Conservation (phyloP, 768 basidiomycete species). For the Mycena pura region DNA sequence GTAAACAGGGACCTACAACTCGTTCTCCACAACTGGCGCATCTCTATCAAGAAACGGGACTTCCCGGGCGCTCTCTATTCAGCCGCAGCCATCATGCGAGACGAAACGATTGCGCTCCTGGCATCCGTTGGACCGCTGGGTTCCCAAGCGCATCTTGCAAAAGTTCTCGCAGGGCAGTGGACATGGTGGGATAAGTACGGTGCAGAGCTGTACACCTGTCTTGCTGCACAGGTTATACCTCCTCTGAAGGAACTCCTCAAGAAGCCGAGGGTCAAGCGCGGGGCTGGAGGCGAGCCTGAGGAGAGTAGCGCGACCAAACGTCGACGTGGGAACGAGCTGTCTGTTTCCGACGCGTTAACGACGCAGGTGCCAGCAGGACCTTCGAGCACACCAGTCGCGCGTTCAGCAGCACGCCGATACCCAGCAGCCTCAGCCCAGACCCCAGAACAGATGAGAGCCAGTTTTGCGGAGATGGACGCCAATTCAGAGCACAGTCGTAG, state of each 20-base stretch:
- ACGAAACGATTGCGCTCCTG: constrained; percentile 18
- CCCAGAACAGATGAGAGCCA: neutral
- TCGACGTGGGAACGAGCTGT: neutral
- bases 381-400: neutral
- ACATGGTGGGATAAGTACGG: constrained; percentile 28
- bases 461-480: neutral
- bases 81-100: constrained; percentile 18
- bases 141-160: neutral
- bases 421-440: neutral
- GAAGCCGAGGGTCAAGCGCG: neutral
- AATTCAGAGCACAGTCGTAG: neutral
- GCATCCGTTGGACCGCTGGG: constrained; percentile 28
- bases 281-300: neutral
- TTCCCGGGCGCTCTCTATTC: constrained; percentile 17
- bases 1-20: neutral
- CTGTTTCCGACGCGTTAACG: neutral
- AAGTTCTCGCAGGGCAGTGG: constrained; percentile 26
- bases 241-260: neutral
- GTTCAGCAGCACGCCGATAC: neutral
- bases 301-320: neutral
- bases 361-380: neutral
- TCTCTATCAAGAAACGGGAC: constrained; percentile 11
- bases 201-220: neutral
- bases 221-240: neutral
- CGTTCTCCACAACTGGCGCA: constrained; percentile 22